These are phyloP conservation scores for Candida alai DNA, from an alignment of 805 yeast genomes.

Conservation along the genomic window DNA sequence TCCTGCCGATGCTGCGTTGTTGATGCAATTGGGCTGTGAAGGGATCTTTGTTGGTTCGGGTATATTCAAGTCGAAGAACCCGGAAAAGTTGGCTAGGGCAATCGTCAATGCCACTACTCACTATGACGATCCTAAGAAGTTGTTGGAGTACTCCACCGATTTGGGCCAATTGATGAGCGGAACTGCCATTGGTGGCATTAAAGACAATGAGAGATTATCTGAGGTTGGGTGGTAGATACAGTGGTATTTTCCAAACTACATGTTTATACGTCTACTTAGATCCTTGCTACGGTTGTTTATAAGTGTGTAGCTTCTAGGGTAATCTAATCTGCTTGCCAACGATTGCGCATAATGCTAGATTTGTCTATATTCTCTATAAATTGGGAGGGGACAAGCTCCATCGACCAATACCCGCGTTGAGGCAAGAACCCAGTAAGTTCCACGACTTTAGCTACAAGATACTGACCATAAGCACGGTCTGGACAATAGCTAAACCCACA, in stretches of 20 bases:
- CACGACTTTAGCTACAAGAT: too few species aligned
- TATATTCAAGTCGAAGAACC: slow-evolving; percentile 70
- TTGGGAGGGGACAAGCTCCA: too few species aligned
- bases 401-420: too few species aligned
- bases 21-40: slow-evolving; percentile 47
- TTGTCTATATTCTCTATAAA: slow-evolving; percentile 1
- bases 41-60: slow-evolving; percentile 51
- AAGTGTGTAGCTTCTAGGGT: too few species aligned
- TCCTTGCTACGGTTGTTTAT: too few species aligned
- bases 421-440: too few species aligned
- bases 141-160: slow-evolving; percentile 64
- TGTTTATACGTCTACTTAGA: too few species aligned
- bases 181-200: slow-evolving; percentile 51
- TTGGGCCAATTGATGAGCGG: slow-evolving; percentile 80
- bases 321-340: too few species aligned
- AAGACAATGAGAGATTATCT: slow-evolving; percentile 43
- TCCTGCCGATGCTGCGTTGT: slow-evolving; percentile 81
- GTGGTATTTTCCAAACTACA: too few species aligned
- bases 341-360: background rate
- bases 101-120: slow-evolving; percentile 76
- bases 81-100: slow-evolving; percentile 71
- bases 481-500: background rate
- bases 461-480: background rate
- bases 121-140: slow-evolving; percentile 54
- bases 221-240: slow-evolving; percentile 50